Percentiles rank a stretch among this genome's conserved stretches.
Evolutionary conservation across 176 grass and related monocot genomes (phyloP).

Genomic region (Carex myosuroides): DNA sequence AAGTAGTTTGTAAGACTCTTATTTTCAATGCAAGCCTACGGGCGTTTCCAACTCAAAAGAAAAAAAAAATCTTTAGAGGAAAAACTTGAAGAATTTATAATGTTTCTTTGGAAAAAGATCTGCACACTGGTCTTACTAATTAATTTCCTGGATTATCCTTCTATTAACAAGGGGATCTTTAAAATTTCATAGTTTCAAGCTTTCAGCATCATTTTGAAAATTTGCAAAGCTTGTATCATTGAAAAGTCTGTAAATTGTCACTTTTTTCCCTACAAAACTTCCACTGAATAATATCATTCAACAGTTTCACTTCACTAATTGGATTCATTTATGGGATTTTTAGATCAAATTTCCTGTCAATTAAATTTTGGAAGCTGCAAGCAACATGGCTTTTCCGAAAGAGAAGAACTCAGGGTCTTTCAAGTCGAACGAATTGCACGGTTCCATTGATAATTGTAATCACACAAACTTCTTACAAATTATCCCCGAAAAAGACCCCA

Average conservation of each 20-base stretch:
- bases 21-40: too few species aligned
- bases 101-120: neutral
- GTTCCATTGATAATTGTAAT: neutral
- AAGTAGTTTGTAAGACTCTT: too few species aligned
- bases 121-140: neutral
- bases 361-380: neutral
- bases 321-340: neutral
- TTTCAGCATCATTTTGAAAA: neutral
- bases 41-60: too few species aligned
- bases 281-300: too few species aligned
- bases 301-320: neutral
- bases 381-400: neutral
- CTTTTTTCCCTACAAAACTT: neutral
- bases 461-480: neutral
- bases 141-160: neutral
- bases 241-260: neutral
- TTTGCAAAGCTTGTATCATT: neutral
- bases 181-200: neutral
- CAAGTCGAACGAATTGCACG: neutral
- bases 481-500: neutral
- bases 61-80: neutral
- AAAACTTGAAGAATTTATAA: neutral
- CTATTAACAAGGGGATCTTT: neutral
- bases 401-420: neutral
- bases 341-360: neutral